These are phyloP conservation scores for Candolleomyces aberdarensis DNA, from an alignment of 768 basidiomycete genomes.

Conservation along the genomic window DNA sequence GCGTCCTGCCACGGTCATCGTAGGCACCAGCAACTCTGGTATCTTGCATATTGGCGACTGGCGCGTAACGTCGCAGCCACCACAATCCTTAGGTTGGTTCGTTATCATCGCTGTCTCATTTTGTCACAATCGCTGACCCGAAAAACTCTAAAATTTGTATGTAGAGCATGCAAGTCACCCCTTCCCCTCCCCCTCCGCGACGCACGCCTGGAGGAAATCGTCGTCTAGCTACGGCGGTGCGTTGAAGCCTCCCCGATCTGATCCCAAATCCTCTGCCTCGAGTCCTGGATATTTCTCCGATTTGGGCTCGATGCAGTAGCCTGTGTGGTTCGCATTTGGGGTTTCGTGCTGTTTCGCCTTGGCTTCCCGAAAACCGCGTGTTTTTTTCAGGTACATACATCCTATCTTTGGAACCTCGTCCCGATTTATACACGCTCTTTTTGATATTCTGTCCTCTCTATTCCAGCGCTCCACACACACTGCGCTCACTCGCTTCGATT, in stretches of 20 bases:
- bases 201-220: neutral
- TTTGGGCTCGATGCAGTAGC: conserved; percentile 1
- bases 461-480: too few relatives aligned
- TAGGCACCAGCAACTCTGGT: neutral
- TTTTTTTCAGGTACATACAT: too few relatives aligned
- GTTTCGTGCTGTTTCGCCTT: neutral
- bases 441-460: too few relatives aligned
- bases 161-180: neutral
- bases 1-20: conserved; percentile 7
- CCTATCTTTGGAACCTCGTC: too few relatives aligned
- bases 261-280: neutral
- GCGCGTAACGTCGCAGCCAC: neutral
- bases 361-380: neutral
- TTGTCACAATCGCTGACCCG: neutral
- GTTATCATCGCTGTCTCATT: neutral
- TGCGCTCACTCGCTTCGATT: too few relatives aligned
- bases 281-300: neutral
- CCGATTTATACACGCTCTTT: too few relatives aligned
- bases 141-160: neutral
- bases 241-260: neutral
- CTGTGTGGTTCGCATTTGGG: neutral
- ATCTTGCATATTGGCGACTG: neutral
- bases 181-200: neutral
- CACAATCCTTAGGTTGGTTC: neutral
- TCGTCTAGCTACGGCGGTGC: neutral